Conservation (phyloP, 768 basidiomycete genomes). For the Leccinum boreale region DNA sequence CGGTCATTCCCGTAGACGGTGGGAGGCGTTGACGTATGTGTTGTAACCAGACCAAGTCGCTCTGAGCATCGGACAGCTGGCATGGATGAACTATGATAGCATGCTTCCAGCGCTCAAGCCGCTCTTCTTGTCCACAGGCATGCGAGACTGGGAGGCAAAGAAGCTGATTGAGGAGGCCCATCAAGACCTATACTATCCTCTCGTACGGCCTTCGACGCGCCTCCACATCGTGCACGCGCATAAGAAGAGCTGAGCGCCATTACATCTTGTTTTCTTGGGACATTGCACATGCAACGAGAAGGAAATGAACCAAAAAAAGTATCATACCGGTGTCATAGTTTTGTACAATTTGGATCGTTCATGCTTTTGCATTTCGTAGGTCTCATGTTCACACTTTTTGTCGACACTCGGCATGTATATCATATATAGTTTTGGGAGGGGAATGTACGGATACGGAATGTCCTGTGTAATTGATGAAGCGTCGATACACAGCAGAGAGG, state of each 20-base stretch:
- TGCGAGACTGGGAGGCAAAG: slow-evolving; percentile 52
- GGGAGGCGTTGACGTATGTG: slow-evolving; percentile 7
- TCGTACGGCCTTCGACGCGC: slow-evolving; percentile 46
- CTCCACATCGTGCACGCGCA: slow-evolving; percentile 60
- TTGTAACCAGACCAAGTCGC: slow-evolving; percentile 46
- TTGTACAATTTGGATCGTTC: slow-evolving; percentile 60
- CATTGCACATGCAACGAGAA: slow-evolving; percentile 16
- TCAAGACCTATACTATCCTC: slow-evolving; percentile 60
- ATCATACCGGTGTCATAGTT: slow-evolving; percentile 18
- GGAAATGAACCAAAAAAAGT: slow-evolving; percentile 22
- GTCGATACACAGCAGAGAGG: slow-evolving; percentile 3
- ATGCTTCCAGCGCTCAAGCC: slow-evolving; percentile 62
- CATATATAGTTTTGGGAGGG: background rate
- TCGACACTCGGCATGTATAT: slow-evolving; percentile 7
- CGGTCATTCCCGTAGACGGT: background rate
- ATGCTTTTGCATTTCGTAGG: slow-evolving; percentile 76
- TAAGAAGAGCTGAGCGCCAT: slow-evolving; percentile 25
- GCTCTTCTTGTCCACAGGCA: slow-evolving; percentile 50
- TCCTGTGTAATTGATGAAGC: background rate
- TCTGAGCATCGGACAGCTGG: slow-evolving; percentile 64
- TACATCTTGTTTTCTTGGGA: slow-evolving; percentile 14
- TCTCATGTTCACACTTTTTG: slow-evolving; percentile 6
- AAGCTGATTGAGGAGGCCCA: slow-evolving; percentile 61
- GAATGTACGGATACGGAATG: background rate
- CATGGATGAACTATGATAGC: slow-evolving; percentile 71